Percentiles rank a stretch among this genome's conserved stretches.
Conservation (phyloP, 371 early-diverging fungal genomes). For the Syncephalastrum contaminatum region DNA sequence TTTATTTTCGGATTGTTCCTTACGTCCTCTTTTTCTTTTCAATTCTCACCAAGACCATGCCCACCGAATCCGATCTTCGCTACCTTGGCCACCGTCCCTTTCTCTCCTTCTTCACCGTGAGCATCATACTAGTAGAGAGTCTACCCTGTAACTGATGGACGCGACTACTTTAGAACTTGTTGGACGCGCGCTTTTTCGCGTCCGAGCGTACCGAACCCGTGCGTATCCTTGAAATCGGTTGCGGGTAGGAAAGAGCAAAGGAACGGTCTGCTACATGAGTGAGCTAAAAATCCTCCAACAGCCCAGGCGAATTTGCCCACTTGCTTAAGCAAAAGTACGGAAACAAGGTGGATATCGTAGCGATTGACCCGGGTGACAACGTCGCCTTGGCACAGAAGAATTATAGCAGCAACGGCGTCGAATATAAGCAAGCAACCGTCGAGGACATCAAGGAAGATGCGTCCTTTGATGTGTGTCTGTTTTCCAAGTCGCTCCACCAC, state of each 20-base stretch:
- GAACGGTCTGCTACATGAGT: not conserved
- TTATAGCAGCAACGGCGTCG: not conserved
- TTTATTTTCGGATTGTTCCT: no score
- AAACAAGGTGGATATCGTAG: constrained; percentile 5
- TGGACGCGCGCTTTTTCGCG: constrained; percentile 7
- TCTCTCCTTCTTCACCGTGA: constrained; percentile 4
- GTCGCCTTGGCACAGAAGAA: not conserved
- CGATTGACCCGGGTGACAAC: constrained; percentile 5
- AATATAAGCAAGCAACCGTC: constrained; percentile 2
- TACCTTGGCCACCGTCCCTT: constrained; percentile 3
- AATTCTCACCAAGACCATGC: not conserved
- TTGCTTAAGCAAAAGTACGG: constrained; percentile 6
- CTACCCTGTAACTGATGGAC: not conserved
- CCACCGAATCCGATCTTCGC: not conserved
- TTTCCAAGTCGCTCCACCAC: constrained; percentile 15
- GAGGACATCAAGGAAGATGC: constrained; percentile 3
- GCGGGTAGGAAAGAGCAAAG: constrained; percentile 1
- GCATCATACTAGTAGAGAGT: not conserved
- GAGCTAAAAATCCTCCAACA: not conserved
- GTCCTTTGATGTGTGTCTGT: constrained; percentile 6
- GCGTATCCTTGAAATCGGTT: constrained; percentile 7
- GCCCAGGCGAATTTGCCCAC: constrained; percentile 8
- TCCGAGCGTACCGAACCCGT: not conserved
- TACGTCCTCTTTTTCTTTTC: not conserved
- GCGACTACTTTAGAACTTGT: not conserved